phyloP scores from a whole-genome alignment of 805 yeast species.

The Teunomyces kruisii region DNA sequence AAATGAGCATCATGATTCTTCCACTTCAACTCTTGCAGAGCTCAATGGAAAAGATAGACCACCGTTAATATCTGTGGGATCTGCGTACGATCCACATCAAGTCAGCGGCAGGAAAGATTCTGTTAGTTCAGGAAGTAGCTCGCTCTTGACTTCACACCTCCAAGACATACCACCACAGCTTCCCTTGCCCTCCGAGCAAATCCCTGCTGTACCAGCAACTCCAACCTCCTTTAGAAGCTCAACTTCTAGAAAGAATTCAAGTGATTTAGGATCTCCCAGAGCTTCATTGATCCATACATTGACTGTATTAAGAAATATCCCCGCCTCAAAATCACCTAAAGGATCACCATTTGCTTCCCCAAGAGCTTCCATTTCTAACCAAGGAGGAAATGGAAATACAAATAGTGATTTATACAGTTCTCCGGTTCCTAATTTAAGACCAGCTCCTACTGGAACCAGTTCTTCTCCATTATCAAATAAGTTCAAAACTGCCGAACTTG shows the following conservation, averaged over 20 bases:
- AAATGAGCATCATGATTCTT: no score
- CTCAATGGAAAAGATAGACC: not conserved
- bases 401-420: conserved; percentile 14
- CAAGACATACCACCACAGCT: conserved; percentile 55
- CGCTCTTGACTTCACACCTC: conserved; percentile 28
- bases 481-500: not conserved
- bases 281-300: conserved; percentile 42
- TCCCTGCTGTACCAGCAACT: conserved; percentile 42
- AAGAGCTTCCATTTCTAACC: conserved; percentile 47
- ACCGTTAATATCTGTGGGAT: not conserved
- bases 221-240: conserved; percentile 31
- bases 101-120: conserved; percentile 17
- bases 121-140: conserved; percentile 22
- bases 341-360: conserved; percentile 46
- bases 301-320: conserved; percentile 39
- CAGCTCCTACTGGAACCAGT: conserved; percentile 1
- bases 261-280: conserved; percentile 38
- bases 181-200: conserved; percentile 56
- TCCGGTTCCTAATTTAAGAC: conserved; percentile 22
- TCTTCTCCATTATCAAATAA: not conserved
- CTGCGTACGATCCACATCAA: conserved; percentile 4
- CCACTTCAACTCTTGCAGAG: no score
- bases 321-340: conserved; percentile 33
- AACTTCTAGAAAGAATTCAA: conserved; percentile 36
- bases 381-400: conserved; percentile 10